These are phyloP conservation scores for Vinca minor DNA, from an alignment of 257 asterid species.

Conservation along the genomic window DNA sequence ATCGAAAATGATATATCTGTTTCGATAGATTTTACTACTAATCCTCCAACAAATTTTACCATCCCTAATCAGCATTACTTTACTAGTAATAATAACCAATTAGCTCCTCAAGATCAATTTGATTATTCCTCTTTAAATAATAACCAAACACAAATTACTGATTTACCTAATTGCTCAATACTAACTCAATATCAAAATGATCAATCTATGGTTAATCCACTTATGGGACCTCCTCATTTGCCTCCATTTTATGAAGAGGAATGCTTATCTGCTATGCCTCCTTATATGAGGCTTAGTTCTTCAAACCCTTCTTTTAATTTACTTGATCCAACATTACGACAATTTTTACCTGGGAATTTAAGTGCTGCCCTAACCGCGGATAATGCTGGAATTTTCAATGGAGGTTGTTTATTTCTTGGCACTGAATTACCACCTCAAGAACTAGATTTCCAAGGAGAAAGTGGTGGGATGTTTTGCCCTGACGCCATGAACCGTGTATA, in stretches of 20 bases:
- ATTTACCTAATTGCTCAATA: slow-evolving; percentile 26
- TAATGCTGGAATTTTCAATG: slow-evolving; percentile 37
- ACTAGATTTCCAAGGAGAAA: slow-evolving; percentile 57
- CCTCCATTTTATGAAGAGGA: slow-evolving; percentile 39
- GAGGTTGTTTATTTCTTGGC: slow-evolving; percentile 37
- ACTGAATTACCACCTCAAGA: slow-evolving; percentile 48
- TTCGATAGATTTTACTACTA: slow-evolving; percentile 54
- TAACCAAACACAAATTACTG: slow-evolving; percentile 23
- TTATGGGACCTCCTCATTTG: slow-evolving; percentile 31
- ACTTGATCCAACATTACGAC: slow-evolving; percentile 41
- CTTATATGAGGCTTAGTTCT: slow-evolving; percentile 39
- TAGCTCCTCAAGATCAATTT: slow-evolving; percentile 27
- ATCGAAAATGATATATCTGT: slow-evolving; percentile 66
- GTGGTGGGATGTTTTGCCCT: slow-evolving; percentile 44
- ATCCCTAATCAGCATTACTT: slow-evolving; percentile 37
- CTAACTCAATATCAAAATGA: too few relatives aligned
- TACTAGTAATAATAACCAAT: slow-evolving; percentile 15
- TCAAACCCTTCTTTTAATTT: slow-evolving; percentile 35
- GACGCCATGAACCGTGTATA: slow-evolving; percentile 46
- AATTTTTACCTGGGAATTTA: slow-evolving; percentile 34
- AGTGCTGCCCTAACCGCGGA: slow-evolving; percentile 38
- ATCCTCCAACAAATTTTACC: slow-evolving; percentile 35
- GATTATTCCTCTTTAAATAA: slow-evolving; percentile 25
- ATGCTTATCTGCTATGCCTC: slow-evolving; percentile 29
- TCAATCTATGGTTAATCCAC: too few relatives aligned